Evolutionary conservation across 2,329 filamentous ascomycete species (phyloP).

Genomic region (Sarocladiaceae sp.): DNA sequence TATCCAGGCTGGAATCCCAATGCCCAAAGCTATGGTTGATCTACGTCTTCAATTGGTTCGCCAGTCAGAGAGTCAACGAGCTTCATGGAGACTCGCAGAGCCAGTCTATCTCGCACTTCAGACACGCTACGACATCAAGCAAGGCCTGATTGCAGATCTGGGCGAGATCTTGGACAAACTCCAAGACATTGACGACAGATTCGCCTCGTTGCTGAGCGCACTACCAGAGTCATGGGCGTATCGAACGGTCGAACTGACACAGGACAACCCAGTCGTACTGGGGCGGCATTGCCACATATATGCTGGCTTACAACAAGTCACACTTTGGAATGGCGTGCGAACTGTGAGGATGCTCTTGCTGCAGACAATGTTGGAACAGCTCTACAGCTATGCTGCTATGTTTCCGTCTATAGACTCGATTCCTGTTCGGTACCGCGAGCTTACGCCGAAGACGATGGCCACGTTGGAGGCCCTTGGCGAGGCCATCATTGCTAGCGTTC

Average conservation of each 20-base stretch:
- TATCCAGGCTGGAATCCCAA: slow-evolving; percentile 42
- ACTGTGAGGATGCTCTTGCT: slow-evolving; percentile 42
- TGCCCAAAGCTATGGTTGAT: slow-evolving; percentile 43
- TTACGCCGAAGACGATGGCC: slow-evolving; percentile 31
- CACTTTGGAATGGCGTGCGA: slow-evolving; percentile 44
- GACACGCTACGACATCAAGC: slow-evolving; percentile 42
- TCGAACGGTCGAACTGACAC: slow-evolving; percentile 33
- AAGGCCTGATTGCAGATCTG: slow-evolving; percentile 28
- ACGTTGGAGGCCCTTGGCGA: slow-evolving; percentile 35
- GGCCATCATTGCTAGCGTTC: slow-evolving; percentile 41
- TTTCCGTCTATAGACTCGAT: slow-evolving; percentile 15
- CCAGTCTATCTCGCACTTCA: slow-evolving; percentile 42
- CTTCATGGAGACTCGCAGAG: slow-evolving; percentile 37
- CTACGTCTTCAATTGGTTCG: slow-evolving; percentile 39
- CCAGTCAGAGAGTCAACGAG: slow-evolving; percentile 29
- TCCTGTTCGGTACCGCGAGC: slow-evolving; percentile 27
- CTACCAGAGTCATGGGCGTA: slow-evolving; percentile 39
- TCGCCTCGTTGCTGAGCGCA: slow-evolving; percentile 31
- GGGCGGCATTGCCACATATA: slow-evolving; percentile 41
- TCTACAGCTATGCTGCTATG: slow-evolving; percentile 30
- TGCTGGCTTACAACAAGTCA: slow-evolving; percentile 37
- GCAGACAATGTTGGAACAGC: slow-evolving; percentile 41
- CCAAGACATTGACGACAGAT: slow-evolving; percentile 37
- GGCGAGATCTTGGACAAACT: slow-evolving; percentile 32
- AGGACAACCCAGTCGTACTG: slow-evolving; percentile 36